Conservation (phyloP, 2,329 filamentous ascomycete genomes). For the Fusarium tuaranense region DNA sequence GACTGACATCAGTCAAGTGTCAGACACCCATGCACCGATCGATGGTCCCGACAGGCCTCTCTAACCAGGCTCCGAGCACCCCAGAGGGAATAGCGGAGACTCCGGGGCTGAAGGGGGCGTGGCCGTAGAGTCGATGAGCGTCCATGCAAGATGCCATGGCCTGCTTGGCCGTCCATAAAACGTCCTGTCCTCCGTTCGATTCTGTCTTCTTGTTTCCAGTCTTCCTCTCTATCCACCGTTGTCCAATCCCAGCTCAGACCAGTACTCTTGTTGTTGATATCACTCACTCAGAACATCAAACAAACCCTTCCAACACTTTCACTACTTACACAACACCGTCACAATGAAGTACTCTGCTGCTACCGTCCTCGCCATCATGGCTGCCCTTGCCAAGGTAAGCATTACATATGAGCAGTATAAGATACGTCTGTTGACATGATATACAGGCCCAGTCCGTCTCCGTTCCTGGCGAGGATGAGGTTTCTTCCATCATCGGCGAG, state of each 20-base stretch:
- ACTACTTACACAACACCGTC: slow-evolving; percentile 25
- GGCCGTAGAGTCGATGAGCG: slow-evolving; percentile 22
- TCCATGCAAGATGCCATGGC: slow-evolving; percentile 29
- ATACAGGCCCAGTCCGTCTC: slow-evolving; percentile 27
- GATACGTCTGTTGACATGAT: slow-evolving; percentile 3
- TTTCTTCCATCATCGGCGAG: slow-evolving; percentile 29
- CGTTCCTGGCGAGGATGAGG: slow-evolving; percentile 18
- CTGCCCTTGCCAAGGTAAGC: slow-evolving; percentile 40
- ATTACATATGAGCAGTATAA: neutral
- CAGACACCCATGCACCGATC: slow-evolving; percentile 20
- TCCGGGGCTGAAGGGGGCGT: slow-evolving; percentile 33
- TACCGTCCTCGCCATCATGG: slow-evolving; percentile 47
- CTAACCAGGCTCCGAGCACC: slow-evolving; percentile 19
- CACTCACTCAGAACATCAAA: slow-evolving; percentile 15
- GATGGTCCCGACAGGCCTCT: slow-evolving; percentile 29
- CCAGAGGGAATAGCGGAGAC: slow-evolving; percentile 23
- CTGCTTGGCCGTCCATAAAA: slow-evolving; percentile 33
- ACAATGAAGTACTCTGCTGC: slow-evolving; percentile 54
- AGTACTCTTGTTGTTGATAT: neutral
- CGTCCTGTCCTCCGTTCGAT: slow-evolving; percentile 22
- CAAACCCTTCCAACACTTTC: slow-evolving; percentile 4
- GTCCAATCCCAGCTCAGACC: slow-evolving; percentile 17
- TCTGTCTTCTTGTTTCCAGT: neutral
- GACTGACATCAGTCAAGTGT: slow-evolving; percentile 31
- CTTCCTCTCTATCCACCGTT: slow-evolving; percentile 14